These are phyloP conservation scores for Chaetomium cochliodes DNA, from an alignment of 495 filamentous ascomycete species.

Conservation along the genomic window DNA sequence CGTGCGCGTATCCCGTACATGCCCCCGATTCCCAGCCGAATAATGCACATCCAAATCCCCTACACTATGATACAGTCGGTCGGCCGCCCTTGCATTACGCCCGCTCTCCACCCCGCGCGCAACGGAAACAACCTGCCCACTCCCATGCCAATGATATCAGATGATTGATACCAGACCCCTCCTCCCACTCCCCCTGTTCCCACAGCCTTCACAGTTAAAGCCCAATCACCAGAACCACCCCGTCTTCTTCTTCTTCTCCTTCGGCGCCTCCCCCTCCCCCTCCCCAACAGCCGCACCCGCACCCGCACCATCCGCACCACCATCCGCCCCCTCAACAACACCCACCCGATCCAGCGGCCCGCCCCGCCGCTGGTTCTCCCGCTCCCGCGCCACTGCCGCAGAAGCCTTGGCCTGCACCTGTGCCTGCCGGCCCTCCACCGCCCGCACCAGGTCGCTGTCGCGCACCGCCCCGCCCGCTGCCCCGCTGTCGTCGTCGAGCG, in stretches of 20 bases:
- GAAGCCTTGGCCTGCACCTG: constrained; percentile 38
- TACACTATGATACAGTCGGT: constrained; percentile 34
- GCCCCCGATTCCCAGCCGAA: constrained; percentile 20
- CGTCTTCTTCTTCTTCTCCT: constrained; percentile 13
- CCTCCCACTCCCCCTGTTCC: too few species aligned
- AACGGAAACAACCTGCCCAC: background rate
- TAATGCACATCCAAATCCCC: constrained; percentile 24
- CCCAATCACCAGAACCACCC: constrained; percentile 15
- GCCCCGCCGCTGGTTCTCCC: constrained; percentile 49
- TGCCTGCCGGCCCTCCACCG: constrained; percentile 38
- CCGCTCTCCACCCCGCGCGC: background rate
- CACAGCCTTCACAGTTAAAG: too few species aligned
- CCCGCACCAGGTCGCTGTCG: constrained; percentile 41
- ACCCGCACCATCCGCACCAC: too few species aligned
- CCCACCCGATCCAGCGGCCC: constrained; percentile 51
- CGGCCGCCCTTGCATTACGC: background rate
- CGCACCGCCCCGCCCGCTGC: constrained; percentile 29
- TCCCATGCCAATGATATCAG: too few species aligned
- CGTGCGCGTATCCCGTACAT: constrained; percentile 1
- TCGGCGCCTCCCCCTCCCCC: background rate
- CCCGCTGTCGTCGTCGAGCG: constrained; percentile 41
- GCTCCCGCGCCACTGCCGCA: constrained; percentile 51
- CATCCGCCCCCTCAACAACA: constrained; percentile 20
- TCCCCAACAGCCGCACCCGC: too few species aligned
- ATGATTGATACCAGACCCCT: too few species aligned